Evolutionary conservation across 768 basidiomycete genomes (phyloP).

Genomic region (Lyophyllum semitale): DNA sequence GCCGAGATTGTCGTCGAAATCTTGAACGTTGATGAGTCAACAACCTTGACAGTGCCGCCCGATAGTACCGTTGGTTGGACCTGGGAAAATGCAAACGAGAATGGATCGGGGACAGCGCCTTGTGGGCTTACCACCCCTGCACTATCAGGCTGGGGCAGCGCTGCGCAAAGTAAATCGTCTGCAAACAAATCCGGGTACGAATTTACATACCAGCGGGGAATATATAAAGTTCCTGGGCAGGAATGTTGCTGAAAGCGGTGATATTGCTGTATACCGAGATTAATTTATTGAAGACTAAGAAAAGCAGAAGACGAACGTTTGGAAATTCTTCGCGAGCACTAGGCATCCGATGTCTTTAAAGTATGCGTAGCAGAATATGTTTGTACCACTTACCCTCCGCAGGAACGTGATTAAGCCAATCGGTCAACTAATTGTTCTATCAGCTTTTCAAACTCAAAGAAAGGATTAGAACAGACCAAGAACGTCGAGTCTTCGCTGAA

Average conservation of each 20-base stretch:
- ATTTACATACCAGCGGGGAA: constrained; percentile 44
- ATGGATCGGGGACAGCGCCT: constrained; percentile 45
- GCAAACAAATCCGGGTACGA: background rate
- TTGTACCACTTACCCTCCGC: constrained; percentile 37
- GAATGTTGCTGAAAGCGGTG: constrained; percentile 43
- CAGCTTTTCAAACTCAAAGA: background rate
- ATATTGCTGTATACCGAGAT: constrained; percentile 21
- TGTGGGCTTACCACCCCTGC: constrained; percentile 41
- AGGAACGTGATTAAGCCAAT: constrained; percentile 58
- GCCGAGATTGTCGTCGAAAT: constrained; percentile 54
- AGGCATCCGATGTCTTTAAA: background rate
- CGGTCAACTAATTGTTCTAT: constrained; percentile 40
- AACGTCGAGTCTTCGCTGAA: constrained; percentile 59
- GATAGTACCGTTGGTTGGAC: constrained; percentile 41
- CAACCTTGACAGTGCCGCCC: constrained; percentile 53
- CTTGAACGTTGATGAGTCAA: constrained; percentile 54
- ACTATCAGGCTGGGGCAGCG: constrained; percentile 35
- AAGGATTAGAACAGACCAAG: constrained; percentile 30
- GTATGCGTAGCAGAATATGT: background rate
- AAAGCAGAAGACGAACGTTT: constrained; percentile 24
- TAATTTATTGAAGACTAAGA: background rate
- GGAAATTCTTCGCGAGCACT: constrained; percentile 58
- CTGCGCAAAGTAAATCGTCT: constrained; percentile 18
- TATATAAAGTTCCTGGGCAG: constrained; percentile 50
- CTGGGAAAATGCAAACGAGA: constrained; percentile 49